Conservation (phyloP, 805 yeast genomes). For the Lachancea cidri region DNA sequence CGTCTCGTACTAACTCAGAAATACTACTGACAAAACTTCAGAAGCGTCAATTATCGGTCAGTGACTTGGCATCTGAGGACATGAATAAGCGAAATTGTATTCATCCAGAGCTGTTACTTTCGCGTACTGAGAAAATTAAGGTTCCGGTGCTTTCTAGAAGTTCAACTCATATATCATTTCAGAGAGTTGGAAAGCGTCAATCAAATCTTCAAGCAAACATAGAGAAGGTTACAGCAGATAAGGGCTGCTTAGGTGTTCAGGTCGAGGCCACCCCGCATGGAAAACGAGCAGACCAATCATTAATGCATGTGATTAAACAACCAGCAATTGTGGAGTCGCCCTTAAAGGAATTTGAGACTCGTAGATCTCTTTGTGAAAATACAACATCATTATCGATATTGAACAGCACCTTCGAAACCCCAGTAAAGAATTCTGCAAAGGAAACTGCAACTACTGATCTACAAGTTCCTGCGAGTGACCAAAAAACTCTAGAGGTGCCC, state of each 20-base stretch:
- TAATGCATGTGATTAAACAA: not conserved
- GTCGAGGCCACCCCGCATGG: constrained; percentile 30
- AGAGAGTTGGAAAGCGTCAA: constrained; percentile 29
- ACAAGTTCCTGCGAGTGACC: constrained; percentile 5
- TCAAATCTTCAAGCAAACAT: constrained; percentile 1
- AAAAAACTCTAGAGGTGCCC: not conserved
- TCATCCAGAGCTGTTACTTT: no score
- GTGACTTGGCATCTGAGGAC: constrained; percentile 11
- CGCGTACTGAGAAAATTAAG: no score
- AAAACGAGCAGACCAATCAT: constrained; percentile 6
- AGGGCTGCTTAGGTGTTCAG: constrained; percentile 13
- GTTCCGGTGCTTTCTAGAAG: not conserved
- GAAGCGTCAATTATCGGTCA: constrained; percentile 27
- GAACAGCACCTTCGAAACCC: not conserved
- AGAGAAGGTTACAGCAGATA: not conserved
- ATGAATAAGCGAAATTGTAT: not conserved
- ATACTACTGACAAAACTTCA: constrained; percentile 26
- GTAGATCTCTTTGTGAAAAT: not conserved
- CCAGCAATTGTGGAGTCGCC: constrained; percentile 7
- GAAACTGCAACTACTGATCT: not conserved
- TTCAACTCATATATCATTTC: constrained; percentile 16
- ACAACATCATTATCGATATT: not conserved
- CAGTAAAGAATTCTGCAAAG: not conserved
- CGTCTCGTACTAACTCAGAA: constrained; percentile 27
- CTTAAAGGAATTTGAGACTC: not conserved